phyloP scores from a whole-genome alignment of 352 stramenopile genomes.

The Globisporangium nodosum region DNA sequence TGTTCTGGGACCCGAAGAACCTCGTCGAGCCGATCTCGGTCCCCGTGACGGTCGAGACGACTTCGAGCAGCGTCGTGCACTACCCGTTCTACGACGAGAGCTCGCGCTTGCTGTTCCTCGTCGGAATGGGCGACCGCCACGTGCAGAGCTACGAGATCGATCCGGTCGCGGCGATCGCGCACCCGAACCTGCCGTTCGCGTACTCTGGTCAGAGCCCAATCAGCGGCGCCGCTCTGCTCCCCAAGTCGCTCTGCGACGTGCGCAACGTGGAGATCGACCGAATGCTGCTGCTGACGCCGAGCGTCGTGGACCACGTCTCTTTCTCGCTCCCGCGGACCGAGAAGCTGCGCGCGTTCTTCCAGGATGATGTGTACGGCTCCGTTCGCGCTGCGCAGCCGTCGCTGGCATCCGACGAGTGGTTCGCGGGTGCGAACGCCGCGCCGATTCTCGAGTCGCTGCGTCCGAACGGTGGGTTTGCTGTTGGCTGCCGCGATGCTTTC shows the following conservation, averaged over 20 bases:
- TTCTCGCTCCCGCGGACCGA: conserved; percentile 65
- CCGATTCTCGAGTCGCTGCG: conserved; percentile 50
- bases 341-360: conserved; percentile 70
- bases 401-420: conserved; percentile 42
- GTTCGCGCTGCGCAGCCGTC: conserved; percentile 24
- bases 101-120: conserved; percentile 64
- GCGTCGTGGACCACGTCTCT: conserved; percentile 44
- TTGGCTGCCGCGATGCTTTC: not conserved
- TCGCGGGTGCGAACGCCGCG: conserved; percentile 33
- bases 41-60: conserved; percentile 29
- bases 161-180: conserved; percentile 22
- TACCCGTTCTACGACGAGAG: conserved; percentile 64
- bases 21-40: conserved; percentile 56
- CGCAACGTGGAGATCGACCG: conserved; percentile 57
- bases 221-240: conserved; percentile 49
- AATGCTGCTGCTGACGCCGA: conserved; percentile 55
- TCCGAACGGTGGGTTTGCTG: conserved; percentile 29
- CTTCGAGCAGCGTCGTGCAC: conserved; percentile 37
- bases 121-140: conserved; percentile 54
- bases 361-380: conserved; percentile 69
- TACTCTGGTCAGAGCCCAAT: conserved; percentile 45
- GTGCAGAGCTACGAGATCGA: conserved; percentile 78
- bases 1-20: conserved; percentile 68
- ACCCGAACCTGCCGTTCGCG: conserved; percentile 63
- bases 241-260: conserved; percentile 60